These are phyloP conservation scores for Micractinium sp. DNA, from an alignment of 139 green algal species.

Conservation along the genomic window DNA sequence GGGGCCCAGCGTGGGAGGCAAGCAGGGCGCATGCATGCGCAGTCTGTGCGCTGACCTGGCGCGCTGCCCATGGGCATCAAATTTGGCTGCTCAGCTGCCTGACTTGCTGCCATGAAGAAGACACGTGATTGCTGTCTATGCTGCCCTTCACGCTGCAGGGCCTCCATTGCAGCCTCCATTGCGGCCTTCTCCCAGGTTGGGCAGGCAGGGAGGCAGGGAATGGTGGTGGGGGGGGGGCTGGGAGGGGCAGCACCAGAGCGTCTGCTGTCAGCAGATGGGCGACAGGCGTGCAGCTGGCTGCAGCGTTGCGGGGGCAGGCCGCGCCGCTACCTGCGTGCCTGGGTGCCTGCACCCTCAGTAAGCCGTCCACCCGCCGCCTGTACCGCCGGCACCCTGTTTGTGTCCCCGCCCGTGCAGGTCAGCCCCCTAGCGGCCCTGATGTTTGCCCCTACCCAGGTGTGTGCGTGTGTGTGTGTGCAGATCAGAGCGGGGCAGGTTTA, in stretches of 20 bases:
- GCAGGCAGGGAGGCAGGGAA: background rate
- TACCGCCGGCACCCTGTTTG: background rate
- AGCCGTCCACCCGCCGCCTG: background rate
- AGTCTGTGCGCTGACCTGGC: no score
- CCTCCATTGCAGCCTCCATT: conserved; percentile 53
- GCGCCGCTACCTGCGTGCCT: background rate
- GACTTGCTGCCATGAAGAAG: no score
- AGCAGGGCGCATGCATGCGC: no score
- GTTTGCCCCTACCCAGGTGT: conserved; percentile 59
- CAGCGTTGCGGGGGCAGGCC: background rate
- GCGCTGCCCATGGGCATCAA: no score
- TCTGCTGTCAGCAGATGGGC: background rate
- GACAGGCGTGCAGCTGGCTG: background rate
- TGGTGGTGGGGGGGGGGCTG: background rate
- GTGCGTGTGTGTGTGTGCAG: no score
- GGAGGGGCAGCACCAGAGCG: no score
- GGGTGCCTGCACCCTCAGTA: background rate
- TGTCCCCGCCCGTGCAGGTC: background rate
- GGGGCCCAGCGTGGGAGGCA: no score
- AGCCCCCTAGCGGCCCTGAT: conserved; percentile 49
- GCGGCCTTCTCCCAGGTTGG: conserved; percentile 34
- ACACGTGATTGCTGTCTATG: no score
- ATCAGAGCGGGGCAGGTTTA: no score
- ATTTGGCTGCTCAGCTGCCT: no score
- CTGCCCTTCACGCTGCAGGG: background rate